phyloP scores from a whole-genome alignment of 1,139 yeast genomes.

The Schizosaccharomyces versatilis region DNA sequence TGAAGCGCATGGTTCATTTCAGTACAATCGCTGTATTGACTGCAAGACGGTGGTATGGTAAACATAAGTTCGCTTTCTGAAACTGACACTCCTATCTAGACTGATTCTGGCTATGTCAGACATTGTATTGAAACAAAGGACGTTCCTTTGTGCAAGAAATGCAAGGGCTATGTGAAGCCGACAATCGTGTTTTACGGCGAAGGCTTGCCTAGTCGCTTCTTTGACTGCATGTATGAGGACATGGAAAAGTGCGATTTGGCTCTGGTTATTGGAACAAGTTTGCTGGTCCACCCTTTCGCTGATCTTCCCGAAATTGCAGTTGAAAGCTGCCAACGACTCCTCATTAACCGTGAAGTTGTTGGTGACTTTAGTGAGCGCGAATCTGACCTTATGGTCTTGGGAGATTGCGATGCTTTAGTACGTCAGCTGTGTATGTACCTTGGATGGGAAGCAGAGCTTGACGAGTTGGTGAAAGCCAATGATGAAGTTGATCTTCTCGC shows the following conservation, averaged over 20 bases:
- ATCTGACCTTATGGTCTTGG: constrained; percentile 36
- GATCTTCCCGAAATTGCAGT: constrained; percentile 42
- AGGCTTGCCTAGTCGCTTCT: constrained; percentile 47
- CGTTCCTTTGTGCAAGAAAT: constrained; percentile 35
- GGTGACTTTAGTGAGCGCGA: constrained; percentile 40
- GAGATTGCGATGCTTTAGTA: constrained; percentile 44
- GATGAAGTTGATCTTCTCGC: neutral
- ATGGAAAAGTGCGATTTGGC: constrained; percentile 38
- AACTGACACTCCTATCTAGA: constrained; percentile 16
- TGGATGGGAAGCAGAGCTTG: constrained; percentile 31
- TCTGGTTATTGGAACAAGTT: constrained; percentile 78
- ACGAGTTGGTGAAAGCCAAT: constrained; percentile 6
- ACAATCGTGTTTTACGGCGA: constrained; percentile 84
- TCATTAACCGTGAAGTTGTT: constrained; percentile 54
- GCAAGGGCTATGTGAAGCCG: constrained; percentile 60
- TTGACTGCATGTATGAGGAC: constrained; percentile 38
- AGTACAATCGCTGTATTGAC: constrained; percentile 56
- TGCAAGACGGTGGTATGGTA: constrained; percentile 26
- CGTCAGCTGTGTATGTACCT: constrained; percentile 29
- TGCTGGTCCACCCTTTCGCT: constrained; percentile 80
- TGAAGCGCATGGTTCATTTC: constrained; percentile 93
- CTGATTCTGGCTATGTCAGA: constrained; percentile 20
- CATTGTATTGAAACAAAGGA: constrained; percentile 8
- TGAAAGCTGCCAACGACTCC: constrained; percentile 29
- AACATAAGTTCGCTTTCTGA: neutral